Percentiles rank a stretch among this genome's conserved stretches.
phyloP scores from a whole-genome alignment of 2,329 filamentous ascomycete species.

The Cladobotryum protrusum region DNA sequence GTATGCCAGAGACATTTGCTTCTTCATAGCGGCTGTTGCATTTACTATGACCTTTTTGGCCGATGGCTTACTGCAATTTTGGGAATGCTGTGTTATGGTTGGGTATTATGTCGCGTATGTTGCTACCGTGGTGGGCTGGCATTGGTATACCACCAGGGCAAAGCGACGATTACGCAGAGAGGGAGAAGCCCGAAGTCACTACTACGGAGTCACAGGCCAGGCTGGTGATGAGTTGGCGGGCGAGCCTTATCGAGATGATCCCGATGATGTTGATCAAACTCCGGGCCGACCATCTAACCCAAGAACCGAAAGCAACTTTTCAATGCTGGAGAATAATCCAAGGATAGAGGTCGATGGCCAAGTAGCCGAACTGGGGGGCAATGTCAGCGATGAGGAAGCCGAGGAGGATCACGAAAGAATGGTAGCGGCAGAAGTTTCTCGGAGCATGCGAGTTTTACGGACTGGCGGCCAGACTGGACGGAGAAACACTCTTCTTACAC shows the following conservation, averaged over 20 bases:
- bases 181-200: constrained; percentile 67
- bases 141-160: constrained; percentile 70
- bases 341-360: constrained; percentile 42
- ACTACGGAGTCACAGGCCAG: constrained; percentile 49
- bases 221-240: constrained; percentile 46
- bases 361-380: constrained; percentile 25
- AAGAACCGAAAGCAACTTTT: constrained; percentile 30
- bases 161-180: constrained; percentile 57
- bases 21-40: constrained; percentile 79
- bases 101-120: constrained; percentile 89
- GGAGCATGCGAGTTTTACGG: constrained; percentile 84
- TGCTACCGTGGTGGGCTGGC: constrained; percentile 79
- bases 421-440: constrained; percentile 75
- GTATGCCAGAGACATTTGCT: constrained; percentile 85
- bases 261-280: constrained; percentile 27
- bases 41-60: constrained; percentile 85
- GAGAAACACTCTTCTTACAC: constrained; percentile 67
- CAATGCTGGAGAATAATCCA: constrained; percentile 38
- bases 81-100: constrained; percentile 90
- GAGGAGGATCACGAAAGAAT: constrained; percentile 54
- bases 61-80: constrained; percentile 76
- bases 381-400: constrained; percentile 41
- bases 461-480: constrained; percentile 45
- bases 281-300: constrained; percentile 12
- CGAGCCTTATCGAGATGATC: constrained; percentile 59